Conservation (phyloP, 257 asterid species). For the Scutellaria minor region DNA sequence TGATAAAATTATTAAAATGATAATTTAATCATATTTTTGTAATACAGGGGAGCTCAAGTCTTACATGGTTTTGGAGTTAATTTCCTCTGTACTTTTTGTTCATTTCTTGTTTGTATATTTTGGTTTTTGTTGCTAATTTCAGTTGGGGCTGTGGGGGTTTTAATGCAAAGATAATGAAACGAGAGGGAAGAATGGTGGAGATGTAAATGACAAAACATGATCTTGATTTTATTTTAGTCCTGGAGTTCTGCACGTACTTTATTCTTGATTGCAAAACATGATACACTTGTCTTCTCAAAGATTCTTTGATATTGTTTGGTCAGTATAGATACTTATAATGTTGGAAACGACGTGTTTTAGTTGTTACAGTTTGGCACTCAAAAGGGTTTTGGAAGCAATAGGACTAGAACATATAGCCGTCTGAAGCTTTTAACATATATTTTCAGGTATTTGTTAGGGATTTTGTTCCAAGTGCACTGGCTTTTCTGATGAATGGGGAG, state of each 20-base stretch:
- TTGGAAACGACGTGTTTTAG: neutral
- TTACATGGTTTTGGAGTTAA: neutral
- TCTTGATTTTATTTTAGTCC: too few relatives aligned
- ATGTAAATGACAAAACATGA: neutral
- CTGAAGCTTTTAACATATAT: neutral
- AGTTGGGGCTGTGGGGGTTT: neutral
- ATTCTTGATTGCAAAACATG: neutral
- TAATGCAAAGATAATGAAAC: neutral
- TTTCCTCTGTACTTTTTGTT: constrained; percentile 1
- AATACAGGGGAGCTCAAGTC: neutral
- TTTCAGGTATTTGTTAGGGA: constrained; percentile 63
- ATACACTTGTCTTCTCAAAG: too few relatives aligned
- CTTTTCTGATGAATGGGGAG: constrained; percentile 60
- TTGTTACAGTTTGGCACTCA: neutral
- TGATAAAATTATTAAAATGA: neutral
- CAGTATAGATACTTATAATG: neutral
- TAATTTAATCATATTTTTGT: neutral
- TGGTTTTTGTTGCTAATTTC: neutral
- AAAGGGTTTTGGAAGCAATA: neutral
- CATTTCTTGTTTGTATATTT: neutral
- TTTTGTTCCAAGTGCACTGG: constrained; percentile 62
- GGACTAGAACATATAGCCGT: too few relatives aligned
- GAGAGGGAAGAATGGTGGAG: neutral
- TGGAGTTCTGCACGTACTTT: neutral
- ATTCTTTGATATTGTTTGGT: neutral